Percentiles rank a stretch among this genome's conserved stretches.
Evolutionary conservation across 75 land plant species (phyloP).

Genomic region (Chamaecyparis obtusa): DNA sequence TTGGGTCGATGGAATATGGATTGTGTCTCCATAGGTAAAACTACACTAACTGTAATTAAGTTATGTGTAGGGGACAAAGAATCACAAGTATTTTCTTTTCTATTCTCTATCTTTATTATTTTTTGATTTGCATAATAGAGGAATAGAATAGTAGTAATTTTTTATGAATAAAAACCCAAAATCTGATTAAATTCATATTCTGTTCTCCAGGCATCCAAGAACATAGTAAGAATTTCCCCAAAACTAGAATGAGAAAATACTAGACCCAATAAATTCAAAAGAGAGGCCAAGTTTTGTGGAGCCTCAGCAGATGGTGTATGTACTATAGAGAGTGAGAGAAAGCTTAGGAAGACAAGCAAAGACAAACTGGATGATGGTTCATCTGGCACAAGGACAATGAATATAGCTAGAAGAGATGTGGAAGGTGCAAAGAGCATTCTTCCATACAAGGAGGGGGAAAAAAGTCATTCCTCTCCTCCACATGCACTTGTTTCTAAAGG

Average conservation of each 20-base stretch:
- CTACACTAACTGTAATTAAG: neutral
- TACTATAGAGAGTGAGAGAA: neutral
- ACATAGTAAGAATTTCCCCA: neutral
- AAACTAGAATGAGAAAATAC: neutral
- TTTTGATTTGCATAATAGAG: neutral
- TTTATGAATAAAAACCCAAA: neutral
- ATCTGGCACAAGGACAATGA: neutral
- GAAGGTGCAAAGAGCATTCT: neutral
- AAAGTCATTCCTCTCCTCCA: neutral
- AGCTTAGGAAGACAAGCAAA: neutral
- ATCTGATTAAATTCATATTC: neutral
- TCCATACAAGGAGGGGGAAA: neutral
- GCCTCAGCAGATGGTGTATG: neutral
- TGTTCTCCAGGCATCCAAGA: too few relatives aligned
- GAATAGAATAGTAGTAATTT: neutral
- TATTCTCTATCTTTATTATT: neutral
- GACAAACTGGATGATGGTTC: neutral
- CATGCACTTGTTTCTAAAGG: neutral
- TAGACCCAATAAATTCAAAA: neutral
- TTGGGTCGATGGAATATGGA: slow-evolving; percentile 57
- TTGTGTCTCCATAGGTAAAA: slow-evolving; percentile 35
- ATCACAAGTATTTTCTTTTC: neutral
- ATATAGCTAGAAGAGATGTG: neutral
- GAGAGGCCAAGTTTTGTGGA: too few relatives aligned
- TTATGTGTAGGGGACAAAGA: neutral